Conservation (phyloP, 495 filamentous ascomycete species). For the Aspergillus kassunensis region DNA sequence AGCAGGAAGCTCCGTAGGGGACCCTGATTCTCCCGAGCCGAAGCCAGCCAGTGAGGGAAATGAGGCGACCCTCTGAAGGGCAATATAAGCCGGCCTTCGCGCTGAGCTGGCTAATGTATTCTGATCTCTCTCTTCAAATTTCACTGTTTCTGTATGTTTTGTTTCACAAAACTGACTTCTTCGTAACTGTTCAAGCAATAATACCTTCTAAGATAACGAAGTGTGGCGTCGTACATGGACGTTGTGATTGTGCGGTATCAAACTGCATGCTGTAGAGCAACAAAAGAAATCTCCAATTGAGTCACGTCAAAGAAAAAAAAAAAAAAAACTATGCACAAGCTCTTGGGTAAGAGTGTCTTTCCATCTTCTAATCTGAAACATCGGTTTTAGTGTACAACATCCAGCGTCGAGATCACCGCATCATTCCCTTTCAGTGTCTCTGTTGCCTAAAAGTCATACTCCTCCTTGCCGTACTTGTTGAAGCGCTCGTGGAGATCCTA, state of each 20-base stretch:
- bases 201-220: slow-evolving; percentile 18
- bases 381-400: slow-evolving; percentile 65
- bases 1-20: slow-evolving; percentile 61
- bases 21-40: slow-evolving; percentile 49
- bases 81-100: slow-evolving; percentile 12
- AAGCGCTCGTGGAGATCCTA: slow-evolving; percentile 88
- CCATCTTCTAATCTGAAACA: slow-evolving; percentile 22
- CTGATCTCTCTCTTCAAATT: slow-evolving; percentile 9
- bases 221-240: slow-evolving; percentile 21
- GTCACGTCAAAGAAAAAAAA: slow-evolving; percentile 26
- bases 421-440: slow-evolving; percentile 10
- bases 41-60: slow-evolving; percentile 76
- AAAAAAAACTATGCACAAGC: slow-evolving; percentile 39
- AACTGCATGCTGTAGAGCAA: slow-evolving; percentile 16
- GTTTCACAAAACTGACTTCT: slow-evolving; percentile 7
- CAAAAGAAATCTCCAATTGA: slow-evolving; percentile 35
- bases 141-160: neutral
- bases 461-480: slow-evolving; percentile 99
- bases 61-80: slow-evolving; percentile 51
- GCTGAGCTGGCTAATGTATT: slow-evolving; percentile 2
- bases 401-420: slow-evolving; percentile 48
- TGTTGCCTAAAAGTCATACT: slow-evolving; percentile 44
- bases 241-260: slow-evolving; percentile 5
- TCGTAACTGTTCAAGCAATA: slow-evolving; percentile 17
- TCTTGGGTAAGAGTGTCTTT: slow-evolving; percentile 25